Conservation (phyloP, 2,329 filamentous ascomycete genomes). For the Epichloe uncinata region DNA sequence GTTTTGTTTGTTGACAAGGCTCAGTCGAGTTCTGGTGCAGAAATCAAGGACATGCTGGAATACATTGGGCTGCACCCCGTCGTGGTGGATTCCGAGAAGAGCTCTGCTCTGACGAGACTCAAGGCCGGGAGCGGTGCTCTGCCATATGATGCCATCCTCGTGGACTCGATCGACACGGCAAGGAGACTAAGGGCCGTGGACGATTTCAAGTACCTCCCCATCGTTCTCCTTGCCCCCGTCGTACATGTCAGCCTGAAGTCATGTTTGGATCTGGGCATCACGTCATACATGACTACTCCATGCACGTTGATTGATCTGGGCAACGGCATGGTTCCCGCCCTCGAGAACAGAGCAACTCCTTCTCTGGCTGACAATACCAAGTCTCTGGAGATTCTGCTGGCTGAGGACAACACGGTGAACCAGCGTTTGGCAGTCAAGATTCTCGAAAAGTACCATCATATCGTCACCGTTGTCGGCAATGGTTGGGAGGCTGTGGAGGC, state of each 20-base stretch:
- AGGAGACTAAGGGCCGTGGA: constrained; percentile 72
- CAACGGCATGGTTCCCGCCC: constrained; percentile 88
- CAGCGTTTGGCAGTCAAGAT: constrained; percentile 94
- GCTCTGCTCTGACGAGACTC: constrained; percentile 39
- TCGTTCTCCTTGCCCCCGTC: constrained; percentile 78
- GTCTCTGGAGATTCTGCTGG: constrained; percentile 88
- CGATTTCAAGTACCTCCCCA: constrained; percentile 95
- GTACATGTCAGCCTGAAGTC: constrained; percentile 90
- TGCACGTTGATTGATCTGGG: constrained; percentile 88
- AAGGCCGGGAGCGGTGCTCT: constrained; percentile 41
- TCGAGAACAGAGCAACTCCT: constrained; percentile 86
- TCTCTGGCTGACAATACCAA: constrained; percentile 87
- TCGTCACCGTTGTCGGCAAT: constrained; percentile 87
- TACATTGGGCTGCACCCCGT: constrained; percentile 69
- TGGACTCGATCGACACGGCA: constrained; percentile 85
- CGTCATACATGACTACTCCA: constrained; percentile 96
- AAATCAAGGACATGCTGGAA: constrained; percentile 66
- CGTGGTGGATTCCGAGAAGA: constrained; percentile 70
- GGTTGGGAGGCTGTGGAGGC: constrained; percentile 85
- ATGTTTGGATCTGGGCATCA: constrained; percentile 86
- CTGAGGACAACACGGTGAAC: constrained; percentile 96
- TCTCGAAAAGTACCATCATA: constrained; percentile 89
- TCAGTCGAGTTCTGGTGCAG: constrained; percentile 58
- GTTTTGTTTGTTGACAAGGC: constrained; percentile 93
- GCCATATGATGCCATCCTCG: constrained; percentile 87